Evolutionary conservation across 2,329 filamentous ascomycete species (phyloP).

Genomic region (Microsporum ferrugineum): DNA sequence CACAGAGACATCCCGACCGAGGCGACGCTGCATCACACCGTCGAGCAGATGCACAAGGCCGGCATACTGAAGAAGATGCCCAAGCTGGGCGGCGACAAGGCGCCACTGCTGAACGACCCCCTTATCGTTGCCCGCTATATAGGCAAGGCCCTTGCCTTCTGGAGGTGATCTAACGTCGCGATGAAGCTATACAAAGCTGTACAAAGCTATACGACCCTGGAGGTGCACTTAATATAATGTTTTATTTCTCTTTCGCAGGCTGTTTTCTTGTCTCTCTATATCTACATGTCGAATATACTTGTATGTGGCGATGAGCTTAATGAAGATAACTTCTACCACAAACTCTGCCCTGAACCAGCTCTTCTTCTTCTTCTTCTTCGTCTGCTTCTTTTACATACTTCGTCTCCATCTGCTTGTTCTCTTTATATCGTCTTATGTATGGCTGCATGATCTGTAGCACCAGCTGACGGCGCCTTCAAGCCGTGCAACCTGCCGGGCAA

Average conservation of each 20-base stretch:
- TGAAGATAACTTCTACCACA: neutral
- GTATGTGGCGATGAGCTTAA: neutral
- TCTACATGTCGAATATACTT: neutral
- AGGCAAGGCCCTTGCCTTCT: slow-evolving; percentile 7
- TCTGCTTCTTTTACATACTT: neutral
- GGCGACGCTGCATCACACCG: slow-evolving; percentile 23
- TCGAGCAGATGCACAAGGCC: slow-evolving; percentile 20
- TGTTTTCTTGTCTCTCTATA: neutral
- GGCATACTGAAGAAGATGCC: slow-evolving; percentile 18
- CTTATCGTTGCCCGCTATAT: slow-evolving; percentile 8
- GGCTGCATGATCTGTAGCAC: neutral
- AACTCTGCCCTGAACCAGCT: neutral
- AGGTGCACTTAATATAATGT: neutral
- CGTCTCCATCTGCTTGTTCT: neutral
- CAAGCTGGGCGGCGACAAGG: slow-evolving; percentile 15
- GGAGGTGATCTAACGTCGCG: slow-evolving; percentile 7
- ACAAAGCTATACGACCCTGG: neutral
- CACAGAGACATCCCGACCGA: slow-evolving; percentile 24
- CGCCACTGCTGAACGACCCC: slow-evolving; percentile 13
- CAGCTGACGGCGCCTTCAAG: neutral
- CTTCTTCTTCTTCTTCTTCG: neutral
- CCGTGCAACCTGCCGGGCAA: neutral
- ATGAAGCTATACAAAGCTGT: too few relatives aligned
- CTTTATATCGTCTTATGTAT: neutral
- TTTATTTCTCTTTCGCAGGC: neutral